Percentiles rank a stretch among this genome's conserved stretches.
phyloP scores from a whole-genome alignment of 163 green algal species.

The Picocystis sp. region DNA sequence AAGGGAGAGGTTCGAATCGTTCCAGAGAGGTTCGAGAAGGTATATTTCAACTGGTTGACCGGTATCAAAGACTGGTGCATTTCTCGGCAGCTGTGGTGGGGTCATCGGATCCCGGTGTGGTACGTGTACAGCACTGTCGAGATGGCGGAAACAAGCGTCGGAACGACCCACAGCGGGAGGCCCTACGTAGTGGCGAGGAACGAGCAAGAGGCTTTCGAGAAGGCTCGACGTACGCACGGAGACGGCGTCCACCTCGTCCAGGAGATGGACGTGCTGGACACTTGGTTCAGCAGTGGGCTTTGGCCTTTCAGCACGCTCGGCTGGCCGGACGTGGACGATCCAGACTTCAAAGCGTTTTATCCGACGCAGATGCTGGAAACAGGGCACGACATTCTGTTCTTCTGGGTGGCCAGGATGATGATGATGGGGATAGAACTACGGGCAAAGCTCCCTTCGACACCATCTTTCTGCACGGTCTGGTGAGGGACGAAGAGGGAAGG shows the following conservation, averaged over 20 bases:
- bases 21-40: conserved; percentile 76
- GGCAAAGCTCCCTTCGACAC: conserved; percentile 70
- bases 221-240: conserved; percentile 28
- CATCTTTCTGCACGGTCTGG: conserved; percentile 91
- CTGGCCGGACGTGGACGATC: conserved; percentile 53
- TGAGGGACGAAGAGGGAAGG: conserved; percentile 36
- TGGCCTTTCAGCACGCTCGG: conserved; percentile 93
- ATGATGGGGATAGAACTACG: conserved; percentile 96
- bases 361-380: conserved; percentile 82
- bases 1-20: conserved; percentile 62
- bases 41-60: conserved; percentile 4
- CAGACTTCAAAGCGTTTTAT: conserved; percentile 63
- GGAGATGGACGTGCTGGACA: conserved; percentile 95
- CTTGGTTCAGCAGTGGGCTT: conserved; percentile 92
- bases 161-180: not conserved
- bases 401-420: conserved; percentile 98
- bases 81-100: conserved; percentile 95
- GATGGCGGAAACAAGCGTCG: not conserved
- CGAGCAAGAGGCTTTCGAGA: conserved; percentile 47
- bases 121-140: conserved; percentile 32
- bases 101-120: conserved; percentile 96
- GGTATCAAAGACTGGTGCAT: conserved; percentile 86
- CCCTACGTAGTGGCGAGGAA: conserved; percentile 76
- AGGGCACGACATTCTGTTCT: conserved; percentile 98
- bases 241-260: conserved; percentile 24